Percentiles rank a stretch among this genome's conserved stretches.
These are phyloP conservation scores for Penicillium manginii DNA, from an alignment of 495 filamentous ascomycete species.

Conservation along the genomic window DNA sequence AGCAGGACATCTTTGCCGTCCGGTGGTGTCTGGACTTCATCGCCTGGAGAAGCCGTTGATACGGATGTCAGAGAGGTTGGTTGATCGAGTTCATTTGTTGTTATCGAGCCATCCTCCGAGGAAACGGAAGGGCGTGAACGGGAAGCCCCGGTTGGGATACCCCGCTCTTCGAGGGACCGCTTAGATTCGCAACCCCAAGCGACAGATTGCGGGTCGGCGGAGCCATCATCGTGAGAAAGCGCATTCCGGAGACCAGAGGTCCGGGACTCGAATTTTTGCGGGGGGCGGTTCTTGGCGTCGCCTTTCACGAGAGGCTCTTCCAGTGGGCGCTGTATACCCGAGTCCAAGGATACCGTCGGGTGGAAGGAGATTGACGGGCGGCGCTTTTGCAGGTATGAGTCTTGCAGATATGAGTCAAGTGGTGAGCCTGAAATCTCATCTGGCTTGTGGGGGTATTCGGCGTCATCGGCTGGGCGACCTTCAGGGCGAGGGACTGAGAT, in stretches of 20 bases:
- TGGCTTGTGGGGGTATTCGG: constrained; percentile 46
- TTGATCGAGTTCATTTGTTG: constrained; percentile 38
- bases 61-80: constrained; percentile 65
- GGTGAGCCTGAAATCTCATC: constrained; percentile 46
- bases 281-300: constrained; percentile 28
- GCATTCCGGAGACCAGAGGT: constrained; percentile 46
- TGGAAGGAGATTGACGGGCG: constrained; percentile 50
- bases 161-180: constrained; percentile 27
- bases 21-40: constrained; percentile 56
- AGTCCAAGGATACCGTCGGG: constrained; percentile 43
- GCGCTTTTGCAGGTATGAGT: constrained; percentile 43
- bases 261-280: constrained; percentile 40
- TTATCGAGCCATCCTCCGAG: constrained; percentile 27
- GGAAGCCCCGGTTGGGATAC: constrained; percentile 33
- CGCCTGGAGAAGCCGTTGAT: constrained; percentile 56
- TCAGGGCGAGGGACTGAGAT: constrained; percentile 50
- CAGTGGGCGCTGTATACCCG: constrained; percentile 38
- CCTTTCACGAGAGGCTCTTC: constrained; percentile 46
- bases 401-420: constrained; percentile 44
- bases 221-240: constrained; percentile 39
- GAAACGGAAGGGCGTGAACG: constrained; percentile 27
- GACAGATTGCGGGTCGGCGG: constrained; percentile 14
- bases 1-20: constrained; percentile 53
- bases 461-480: constrained; percentile 28
- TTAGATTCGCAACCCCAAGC: constrained; percentile 30